Conservation (phyloP, 768 basidiomycete genomes). For the Daedaleopsis sinensis region DNA sequence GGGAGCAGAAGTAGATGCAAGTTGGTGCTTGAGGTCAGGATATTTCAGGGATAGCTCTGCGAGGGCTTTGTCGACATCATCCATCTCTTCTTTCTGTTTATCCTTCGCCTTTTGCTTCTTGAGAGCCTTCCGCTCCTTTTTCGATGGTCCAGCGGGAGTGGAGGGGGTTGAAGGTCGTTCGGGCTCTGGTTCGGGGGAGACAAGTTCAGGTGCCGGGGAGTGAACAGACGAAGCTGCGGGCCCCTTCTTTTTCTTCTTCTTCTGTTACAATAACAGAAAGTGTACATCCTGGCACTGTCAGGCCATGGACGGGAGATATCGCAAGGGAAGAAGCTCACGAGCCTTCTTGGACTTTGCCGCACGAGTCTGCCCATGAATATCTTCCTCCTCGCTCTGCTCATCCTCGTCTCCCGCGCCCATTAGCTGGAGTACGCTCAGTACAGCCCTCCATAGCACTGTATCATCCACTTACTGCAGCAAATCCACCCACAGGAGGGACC, state of each 20-base stretch:
- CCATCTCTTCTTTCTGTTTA: conserved; percentile 54
- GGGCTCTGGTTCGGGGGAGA: conserved; percentile 3
- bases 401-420: conserved; percentile 11
- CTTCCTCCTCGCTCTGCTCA: conserved; percentile 17
- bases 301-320: neutral
- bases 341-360: conserved; percentile 33
- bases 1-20: conserved; percentile 26
- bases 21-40: conserved; percentile 50
- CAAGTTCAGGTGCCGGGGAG: conserved; percentile 1
- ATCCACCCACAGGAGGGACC: conserved; percentile 23
- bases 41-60: conserved; percentile 84
- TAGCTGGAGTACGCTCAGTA: conserved; percentile 3
- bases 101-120: conserved; percentile 70
- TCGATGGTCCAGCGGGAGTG: conserved; percentile 24
- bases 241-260: conserved; percentile 35
- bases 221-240: conserved; percentile 11
- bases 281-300: too few relatives aligned
- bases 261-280: conserved; percentile 5
- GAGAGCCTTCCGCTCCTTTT: conserved; percentile 53
- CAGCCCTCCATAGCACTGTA: neutral
- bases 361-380: conserved; percentile 1
- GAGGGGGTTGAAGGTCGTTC: neutral
- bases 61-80: conserved; percentile 85
- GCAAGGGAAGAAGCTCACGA: conserved; percentile 20
- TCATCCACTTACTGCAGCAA: conserved; percentile 24